Conservation (phyloP, 2,329 filamentous ascomycete species). For the Davidsoniella virescens region DNA sequence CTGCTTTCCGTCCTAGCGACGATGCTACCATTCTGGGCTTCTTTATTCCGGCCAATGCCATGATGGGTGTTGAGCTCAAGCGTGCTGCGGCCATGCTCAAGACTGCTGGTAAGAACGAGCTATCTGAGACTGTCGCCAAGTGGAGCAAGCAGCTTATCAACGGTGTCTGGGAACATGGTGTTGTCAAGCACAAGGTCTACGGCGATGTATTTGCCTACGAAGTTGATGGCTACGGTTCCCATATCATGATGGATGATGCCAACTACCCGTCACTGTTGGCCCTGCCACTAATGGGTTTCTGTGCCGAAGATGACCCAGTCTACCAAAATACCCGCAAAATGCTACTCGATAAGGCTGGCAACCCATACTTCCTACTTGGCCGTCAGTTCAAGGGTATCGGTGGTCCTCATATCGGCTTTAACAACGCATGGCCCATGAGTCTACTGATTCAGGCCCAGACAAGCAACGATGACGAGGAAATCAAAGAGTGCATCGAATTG, state of each 20-base stretch:
- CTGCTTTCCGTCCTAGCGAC: slow-evolving; percentile 86
- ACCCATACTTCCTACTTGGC: slow-evolving; percentile 78
- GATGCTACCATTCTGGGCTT: slow-evolving; percentile 89
- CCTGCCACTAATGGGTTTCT: slow-evolving; percentile 63
- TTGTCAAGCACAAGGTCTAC: slow-evolving; percentile 58
- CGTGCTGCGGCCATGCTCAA: slow-evolving; percentile 56
- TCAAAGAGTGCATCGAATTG: slow-evolving; percentile 50
- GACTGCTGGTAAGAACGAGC: slow-evolving; percentile 35
- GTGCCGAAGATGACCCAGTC: slow-evolving; percentile 43
- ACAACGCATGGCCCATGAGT: slow-evolving; percentile 94
- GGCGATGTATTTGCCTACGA: slow-evolving; percentile 75
- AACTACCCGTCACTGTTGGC: slow-evolving; percentile 72
- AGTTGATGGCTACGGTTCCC: slow-evolving; percentile 71
- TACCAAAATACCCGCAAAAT: slow-evolving; percentile 78
- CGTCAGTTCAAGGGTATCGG: slow-evolving; percentile 73
- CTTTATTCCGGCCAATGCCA: slow-evolving; percentile 89
- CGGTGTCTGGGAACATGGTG: slow-evolving; percentile 71
- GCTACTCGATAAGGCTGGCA: slow-evolving; percentile 57
- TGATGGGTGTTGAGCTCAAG: slow-evolving; percentile 81
- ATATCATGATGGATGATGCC: slow-evolving; percentile 77
- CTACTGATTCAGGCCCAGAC: slow-evolving; percentile 85
- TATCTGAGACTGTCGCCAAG: slow-evolving; percentile 38
- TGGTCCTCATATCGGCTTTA: slow-evolving; percentile 62
- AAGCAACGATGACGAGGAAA: slow-evolving; percentile 67
- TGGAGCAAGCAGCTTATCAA: slow-evolving; percentile 49